Evolutionary conservation across 2,329 filamentous ascomycete genomes (phyloP).

Genomic region (Thelonectria blattea): DNA sequence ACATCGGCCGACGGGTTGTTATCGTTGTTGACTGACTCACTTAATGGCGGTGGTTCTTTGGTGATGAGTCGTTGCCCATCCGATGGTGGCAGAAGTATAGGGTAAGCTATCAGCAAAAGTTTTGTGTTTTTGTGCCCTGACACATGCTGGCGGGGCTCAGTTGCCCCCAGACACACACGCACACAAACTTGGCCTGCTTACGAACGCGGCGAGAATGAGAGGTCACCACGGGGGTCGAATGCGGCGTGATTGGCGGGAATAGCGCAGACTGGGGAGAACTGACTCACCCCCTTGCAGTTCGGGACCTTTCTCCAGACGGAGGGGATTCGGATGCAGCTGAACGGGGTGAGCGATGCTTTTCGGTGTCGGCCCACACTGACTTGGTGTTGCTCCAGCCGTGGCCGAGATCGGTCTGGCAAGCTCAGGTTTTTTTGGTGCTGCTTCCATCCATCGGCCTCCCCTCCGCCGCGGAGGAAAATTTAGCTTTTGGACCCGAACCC

Average conservation of each 20-base stretch:
- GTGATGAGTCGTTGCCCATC: background rate
- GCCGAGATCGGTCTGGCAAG: slow-evolving; percentile 36
- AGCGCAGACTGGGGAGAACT: background rate
- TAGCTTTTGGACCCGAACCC: slow-evolving; percentile 31
- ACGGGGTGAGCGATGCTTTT: slow-evolving; percentile 19
- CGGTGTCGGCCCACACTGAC: slow-evolving; percentile 32
- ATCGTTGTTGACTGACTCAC: background rate
- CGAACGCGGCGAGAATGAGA: slow-evolving; percentile 11
- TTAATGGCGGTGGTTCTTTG: background rate
- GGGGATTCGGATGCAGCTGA: background rate
- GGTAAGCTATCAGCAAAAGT: background rate
- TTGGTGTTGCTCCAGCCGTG: slow-evolving; percentile 22
- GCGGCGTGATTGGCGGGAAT: slow-evolving; percentile 9
- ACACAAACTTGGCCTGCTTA: background rate
- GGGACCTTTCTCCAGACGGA: background rate
- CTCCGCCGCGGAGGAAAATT: slow-evolving; percentile 29
- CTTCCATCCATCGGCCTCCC: background rate
- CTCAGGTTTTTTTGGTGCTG: background rate
- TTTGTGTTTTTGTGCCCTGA: background rate
- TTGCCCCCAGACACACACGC: background rate
- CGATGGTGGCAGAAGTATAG: background rate
- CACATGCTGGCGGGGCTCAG: background rate
- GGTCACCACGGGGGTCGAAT: background rate
- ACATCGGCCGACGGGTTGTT: background rate
- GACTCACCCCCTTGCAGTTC: background rate